These are phyloP conservation scores for Blepharisma stoltei DNA, from an alignment of 73 alveolate species.

Conservation along the genomic window DNA sequence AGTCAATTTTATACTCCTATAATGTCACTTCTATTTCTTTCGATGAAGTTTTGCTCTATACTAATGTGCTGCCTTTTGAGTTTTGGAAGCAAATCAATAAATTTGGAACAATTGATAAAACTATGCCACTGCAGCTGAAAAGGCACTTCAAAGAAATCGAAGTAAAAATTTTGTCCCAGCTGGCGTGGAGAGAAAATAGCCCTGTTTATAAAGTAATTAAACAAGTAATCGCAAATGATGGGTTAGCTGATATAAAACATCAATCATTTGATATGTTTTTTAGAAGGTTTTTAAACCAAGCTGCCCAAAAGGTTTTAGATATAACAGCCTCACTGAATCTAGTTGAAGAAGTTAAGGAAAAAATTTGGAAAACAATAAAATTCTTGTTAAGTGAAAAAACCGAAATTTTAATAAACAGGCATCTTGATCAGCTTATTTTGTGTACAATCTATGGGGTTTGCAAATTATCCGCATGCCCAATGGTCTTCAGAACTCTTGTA, in stretches of 20 bases:
- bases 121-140: constrained; percentile 57
- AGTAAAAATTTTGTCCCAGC: constrained; percentile 48
- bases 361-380: constrained; percentile 56
- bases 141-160: constrained; percentile 67
- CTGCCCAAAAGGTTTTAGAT: constrained; percentile 45
- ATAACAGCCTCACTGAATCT: constrained; percentile 32
- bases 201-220: constrained; percentile 42
- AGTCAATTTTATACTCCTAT: constrained; percentile 36
- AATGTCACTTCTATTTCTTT: constrained; percentile 31
- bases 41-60: constrained; percentile 39
- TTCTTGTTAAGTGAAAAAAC: constrained; percentile 44
- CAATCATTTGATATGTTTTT: constrained; percentile 51
- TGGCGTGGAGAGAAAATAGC: constrained; percentile 60
- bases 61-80: constrained; percentile 49
- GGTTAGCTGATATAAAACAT: neutral
- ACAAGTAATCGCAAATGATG: neutral
- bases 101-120: constrained; percentile 53
- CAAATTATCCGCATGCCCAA: constrained; percentile 35
- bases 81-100: constrained; percentile 60
- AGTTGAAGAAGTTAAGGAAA: constrained; percentile 45
- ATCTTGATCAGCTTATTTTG: constrained; percentile 54
- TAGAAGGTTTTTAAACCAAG: constrained; percentile 44
- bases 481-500: neutral
- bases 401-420: constrained; percentile 46
- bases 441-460: constrained; percentile 68